These are phyloP conservation scores for Hyphopichia homilentoma DNA, from an alignment of 805 yeast genomes.

Conservation along the genomic window DNA sequence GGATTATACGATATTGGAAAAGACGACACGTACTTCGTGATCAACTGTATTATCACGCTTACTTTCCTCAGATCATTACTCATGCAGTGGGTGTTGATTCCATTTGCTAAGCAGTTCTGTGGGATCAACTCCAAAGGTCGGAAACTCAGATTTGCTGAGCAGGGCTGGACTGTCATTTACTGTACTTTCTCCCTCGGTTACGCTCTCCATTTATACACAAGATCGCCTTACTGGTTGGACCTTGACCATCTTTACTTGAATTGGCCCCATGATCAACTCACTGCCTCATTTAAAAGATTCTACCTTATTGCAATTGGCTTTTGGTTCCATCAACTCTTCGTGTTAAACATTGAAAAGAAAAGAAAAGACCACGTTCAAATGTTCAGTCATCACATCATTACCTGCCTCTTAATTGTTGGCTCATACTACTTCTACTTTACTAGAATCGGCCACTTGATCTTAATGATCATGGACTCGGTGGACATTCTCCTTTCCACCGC, in stretches of 20 bases:
- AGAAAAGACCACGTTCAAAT: constrained; percentile 84
- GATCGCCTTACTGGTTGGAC: constrained; percentile 58
- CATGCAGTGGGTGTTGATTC: constrained; percentile 56
- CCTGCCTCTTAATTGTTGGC: constrained; percentile 62
- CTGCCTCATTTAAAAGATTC: constrained; percentile 55
- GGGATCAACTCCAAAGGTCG: constrained; percentile 50
- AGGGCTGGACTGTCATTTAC: constrained; percentile 72
- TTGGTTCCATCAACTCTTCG: constrained; percentile 80
- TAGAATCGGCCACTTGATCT: constrained; percentile 73
- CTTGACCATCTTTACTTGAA: constrained; percentile 55
- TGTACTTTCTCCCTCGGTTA: constrained; percentile 50
- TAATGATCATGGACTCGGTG: constrained; percentile 78
- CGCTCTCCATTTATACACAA: constrained; percentile 56
- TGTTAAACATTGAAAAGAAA: constrained; percentile 69
- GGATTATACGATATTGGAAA: constrained; percentile 50
- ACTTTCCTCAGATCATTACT: constrained; percentile 57
- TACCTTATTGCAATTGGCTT: constrained; percentile 69
- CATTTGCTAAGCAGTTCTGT: constrained; percentile 44
- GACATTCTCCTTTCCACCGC: constrained; percentile 72
- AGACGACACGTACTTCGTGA: constrained; percentile 52
- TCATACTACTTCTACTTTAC: constrained; percentile 72
- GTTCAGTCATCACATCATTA: constrained; percentile 86
- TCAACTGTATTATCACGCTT: constrained; percentile 52
- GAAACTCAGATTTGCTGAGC: constrained; percentile 74
- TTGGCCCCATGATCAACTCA: constrained; percentile 73